These are phyloP conservation scores for Neophaeococcomyces aloes DNA, from an alignment of 2,329 filamentous ascomycete genomes.

Conservation along the genomic window DNA sequence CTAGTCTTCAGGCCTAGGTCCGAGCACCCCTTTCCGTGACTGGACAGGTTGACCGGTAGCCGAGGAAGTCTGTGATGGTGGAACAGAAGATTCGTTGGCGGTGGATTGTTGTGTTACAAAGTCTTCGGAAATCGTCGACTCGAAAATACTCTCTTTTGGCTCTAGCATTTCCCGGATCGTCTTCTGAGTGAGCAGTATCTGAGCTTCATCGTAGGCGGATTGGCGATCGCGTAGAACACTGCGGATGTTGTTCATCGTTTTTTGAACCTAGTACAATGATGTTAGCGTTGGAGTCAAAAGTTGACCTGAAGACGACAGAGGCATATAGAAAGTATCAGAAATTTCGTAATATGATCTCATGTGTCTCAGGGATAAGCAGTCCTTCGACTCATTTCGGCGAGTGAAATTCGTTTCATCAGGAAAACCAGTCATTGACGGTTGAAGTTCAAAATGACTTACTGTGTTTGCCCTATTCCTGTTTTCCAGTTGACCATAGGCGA, in stretches of 20 bases:
- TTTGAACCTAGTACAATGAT: slow-evolving; percentile 4
- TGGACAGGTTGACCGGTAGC: too few relatives aligned
- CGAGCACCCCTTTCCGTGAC: too few relatives aligned
- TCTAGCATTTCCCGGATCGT: slow-evolving; percentile 5
- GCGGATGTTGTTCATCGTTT: slow-evolving; percentile 9
- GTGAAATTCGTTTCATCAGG: slow-evolving; percentile 24
- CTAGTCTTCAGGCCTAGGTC: neutral
- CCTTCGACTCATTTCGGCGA: slow-evolving; percentile 26
- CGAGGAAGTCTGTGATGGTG: too few relatives aligned
- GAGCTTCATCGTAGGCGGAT: slow-evolving; percentile 14
- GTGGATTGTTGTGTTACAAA: too few relatives aligned
- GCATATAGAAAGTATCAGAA: slow-evolving; percentile 6
- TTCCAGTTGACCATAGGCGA: slow-evolving; percentile 66
- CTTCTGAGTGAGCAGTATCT: slow-evolving; percentile 7
- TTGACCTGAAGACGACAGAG: too few relatives aligned
- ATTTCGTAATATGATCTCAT: slow-evolving; percentile 18
- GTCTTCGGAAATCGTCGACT: too few relatives aligned
- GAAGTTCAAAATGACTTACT: slow-evolving; percentile 43
- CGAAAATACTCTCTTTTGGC: neutral
- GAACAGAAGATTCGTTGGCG: too few relatives aligned
- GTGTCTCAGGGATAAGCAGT: slow-evolving; percentile 21
- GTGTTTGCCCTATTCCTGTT: slow-evolving; percentile 50
- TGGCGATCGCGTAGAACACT: slow-evolving; percentile 10
- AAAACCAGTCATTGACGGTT: neutral
- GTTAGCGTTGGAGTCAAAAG: neutral